These are phyloP conservation scores for Hyphopichia buzzinii DNA, from an alignment of 1,139 yeast genomes.

Conservation along the genomic window DNA sequence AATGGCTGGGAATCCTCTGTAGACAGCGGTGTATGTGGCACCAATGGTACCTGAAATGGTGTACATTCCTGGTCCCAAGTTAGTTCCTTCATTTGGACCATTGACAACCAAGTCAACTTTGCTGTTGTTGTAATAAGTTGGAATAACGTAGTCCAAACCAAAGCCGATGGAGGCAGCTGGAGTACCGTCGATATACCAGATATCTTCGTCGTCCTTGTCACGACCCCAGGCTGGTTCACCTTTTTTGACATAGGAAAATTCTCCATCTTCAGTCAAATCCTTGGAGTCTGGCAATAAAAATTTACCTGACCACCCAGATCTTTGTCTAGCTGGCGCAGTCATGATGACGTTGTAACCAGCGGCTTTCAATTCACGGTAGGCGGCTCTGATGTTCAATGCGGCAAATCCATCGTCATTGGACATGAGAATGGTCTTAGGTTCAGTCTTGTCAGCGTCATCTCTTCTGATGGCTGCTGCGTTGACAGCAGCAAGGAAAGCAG, in stretches of 20 bases:
- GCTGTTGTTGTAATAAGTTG: slow-evolving; percentile 32
- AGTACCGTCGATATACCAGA: slow-evolving; percentile 52
- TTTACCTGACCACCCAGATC: slow-evolving; percentile 60
- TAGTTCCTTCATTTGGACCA: slow-evolving; percentile 49
- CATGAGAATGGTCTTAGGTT: slow-evolving; percentile 53
- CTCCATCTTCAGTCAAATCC: slow-evolving; percentile 42
- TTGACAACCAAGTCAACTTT: slow-evolving; percentile 43
- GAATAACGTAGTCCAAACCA: slow-evolving; percentile 41
- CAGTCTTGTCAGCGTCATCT: slow-evolving; percentile 16
- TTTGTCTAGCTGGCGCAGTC: slow-evolving; percentile 58
- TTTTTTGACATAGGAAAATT: slow-evolving; percentile 37
- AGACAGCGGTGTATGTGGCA: slow-evolving; percentile 43
- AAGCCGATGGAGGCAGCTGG: slow-evolving; percentile 46
- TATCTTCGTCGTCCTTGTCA: slow-evolving; percentile 38
- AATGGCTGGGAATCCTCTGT: slow-evolving; percentile 42
- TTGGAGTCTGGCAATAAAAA: slow-evolving; percentile 45
- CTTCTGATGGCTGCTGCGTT: slow-evolving; percentile 6
- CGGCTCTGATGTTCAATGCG: slow-evolving; percentile 58
- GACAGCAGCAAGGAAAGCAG: slow-evolving; percentile 13
- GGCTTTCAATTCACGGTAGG: slow-evolving; percentile 50
- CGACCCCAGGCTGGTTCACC: slow-evolving; percentile 51
- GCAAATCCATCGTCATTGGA: slow-evolving; percentile 64
- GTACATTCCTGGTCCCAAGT: slow-evolving; percentile 39
- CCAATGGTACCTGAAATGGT: slow-evolving; percentile 48
- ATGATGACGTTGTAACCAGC: slow-evolving; percentile 56